A percentile compares a stretch with the other conserved stretches of the same genome.
phyloP scores from a whole-genome alignment of 345 rosid genomes.

The Citrus cavaleriei region DNA sequence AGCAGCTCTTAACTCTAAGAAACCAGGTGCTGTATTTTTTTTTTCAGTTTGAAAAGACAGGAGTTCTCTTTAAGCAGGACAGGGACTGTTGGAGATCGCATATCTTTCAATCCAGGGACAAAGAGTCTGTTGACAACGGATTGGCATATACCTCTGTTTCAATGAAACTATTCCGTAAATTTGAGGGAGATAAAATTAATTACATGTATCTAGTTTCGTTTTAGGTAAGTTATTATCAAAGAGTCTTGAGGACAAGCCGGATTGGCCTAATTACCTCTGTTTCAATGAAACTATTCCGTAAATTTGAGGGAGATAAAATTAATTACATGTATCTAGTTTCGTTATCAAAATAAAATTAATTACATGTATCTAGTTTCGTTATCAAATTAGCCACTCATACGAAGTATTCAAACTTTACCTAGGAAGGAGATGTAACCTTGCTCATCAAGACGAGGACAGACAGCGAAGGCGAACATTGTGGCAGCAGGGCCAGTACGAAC shows the following conservation, averaged over 20 bases:
- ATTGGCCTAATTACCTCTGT: not conserved
- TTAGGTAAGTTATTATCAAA: not conserved
- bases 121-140: conserved; percentile 19
- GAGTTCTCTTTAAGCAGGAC: too few relatives aligned
- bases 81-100: too few relatives aligned
- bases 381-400: not conserved
- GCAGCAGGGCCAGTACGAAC: conserved; percentile 23
- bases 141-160: not conserved
- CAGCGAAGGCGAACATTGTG: not conserved
- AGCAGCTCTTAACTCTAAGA: not conserved
- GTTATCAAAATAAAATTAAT: not conserved
- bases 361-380: not conserved
- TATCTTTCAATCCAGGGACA: conserved; percentile 1
- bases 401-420: conserved; percentile 4
- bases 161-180: too few relatives aligned
- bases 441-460: conserved; percentile 2
- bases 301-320: not conserved
- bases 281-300: not conserved
- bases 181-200: not conserved
- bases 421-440: conserved; percentile 20
- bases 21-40: not conserved
- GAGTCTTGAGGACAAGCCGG: not conserved
- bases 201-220: not conserved
- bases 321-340: not conserved
- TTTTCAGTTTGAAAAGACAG: too few relatives aligned